phyloP scores from a whole-genome alignment of 345 rosid genomes.

The Gossypium stocksii region DNA sequence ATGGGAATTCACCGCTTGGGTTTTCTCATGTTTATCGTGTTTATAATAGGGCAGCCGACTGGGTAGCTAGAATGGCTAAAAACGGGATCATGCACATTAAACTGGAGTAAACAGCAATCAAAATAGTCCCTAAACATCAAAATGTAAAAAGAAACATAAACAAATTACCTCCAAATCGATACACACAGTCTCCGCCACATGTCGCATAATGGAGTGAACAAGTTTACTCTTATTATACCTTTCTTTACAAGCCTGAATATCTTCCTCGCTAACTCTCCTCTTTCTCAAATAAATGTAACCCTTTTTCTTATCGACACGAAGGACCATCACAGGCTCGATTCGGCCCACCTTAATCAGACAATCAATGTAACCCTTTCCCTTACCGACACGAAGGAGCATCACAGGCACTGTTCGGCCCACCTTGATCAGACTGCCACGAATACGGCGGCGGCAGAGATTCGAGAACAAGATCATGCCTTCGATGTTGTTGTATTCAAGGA shows the following conservation, averaged over 20 bases:
- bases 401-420: slow-evolving; percentile 97
- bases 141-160: no score
- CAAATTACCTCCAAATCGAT: slow-evolving; percentile 79
- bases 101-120: neutral
- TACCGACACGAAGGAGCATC: slow-evolving; percentile 95
- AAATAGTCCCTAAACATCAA: neutral
- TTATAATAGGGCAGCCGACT: no score
- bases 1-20: no score
- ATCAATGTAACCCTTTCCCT: slow-evolving; percentile 94
- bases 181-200: slow-evolving; percentile 82
- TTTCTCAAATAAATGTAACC: slow-evolving; percentile 96
- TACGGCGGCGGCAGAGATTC: slow-evolving; percentile 97
- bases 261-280: slow-evolving; percentile 91
- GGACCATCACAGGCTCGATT: slow-evolving; percentile 97
- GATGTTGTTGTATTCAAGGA: slow-evolving; percentile 93
- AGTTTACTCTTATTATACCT: slow-evolving; percentile 98
- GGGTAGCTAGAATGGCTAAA: no score
- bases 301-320: slow-evolving; percentile 92
- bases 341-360: slow-evolving; percentile 91
- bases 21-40: no score
- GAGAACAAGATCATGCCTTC: slow-evolving; percentile 98
- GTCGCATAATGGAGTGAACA: slow-evolving; percentile 97
- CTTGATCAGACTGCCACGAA: slow-evolving; percentile 90
- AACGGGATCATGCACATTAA: no score
- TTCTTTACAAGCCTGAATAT: slow-evolving; percentile 90